Conservation (phyloP, 257 asterid species). For the Henckelia pumila region DNA sequence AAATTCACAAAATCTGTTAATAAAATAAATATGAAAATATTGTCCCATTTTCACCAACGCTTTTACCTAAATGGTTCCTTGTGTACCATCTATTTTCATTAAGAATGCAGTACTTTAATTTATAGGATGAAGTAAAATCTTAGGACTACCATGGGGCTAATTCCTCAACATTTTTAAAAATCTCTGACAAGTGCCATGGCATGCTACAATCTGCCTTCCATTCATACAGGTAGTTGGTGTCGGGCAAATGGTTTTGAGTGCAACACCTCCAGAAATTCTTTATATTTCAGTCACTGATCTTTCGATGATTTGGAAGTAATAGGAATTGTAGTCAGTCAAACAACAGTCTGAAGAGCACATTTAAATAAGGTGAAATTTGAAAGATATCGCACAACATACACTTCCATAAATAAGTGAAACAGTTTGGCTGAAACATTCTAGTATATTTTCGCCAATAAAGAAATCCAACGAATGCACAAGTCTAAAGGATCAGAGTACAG, state of each 20-base stretch:
- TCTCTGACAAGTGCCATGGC: background rate
- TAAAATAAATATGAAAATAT: background rate
- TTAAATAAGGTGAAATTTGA: background rate
- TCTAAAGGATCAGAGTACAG: background rate
- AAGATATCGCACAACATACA: too few species aligned
- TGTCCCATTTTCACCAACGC: background rate
- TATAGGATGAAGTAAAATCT: background rate
- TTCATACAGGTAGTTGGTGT: background rate
- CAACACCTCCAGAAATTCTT: too few species aligned
- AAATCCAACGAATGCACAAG: background rate
- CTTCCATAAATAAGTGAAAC: background rate
- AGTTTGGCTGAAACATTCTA: background rate
- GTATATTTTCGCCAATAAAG: too few species aligned
- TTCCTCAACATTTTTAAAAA: background rate
- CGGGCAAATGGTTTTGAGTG: background rate
- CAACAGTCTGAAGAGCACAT: too few species aligned
- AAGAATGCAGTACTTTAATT: too few species aligned
- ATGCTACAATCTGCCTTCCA: background rate
- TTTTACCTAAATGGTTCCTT: background rate
- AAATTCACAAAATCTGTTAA: background rate
- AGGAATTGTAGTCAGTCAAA: too few species aligned
- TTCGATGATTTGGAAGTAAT: too few species aligned
- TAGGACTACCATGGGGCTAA: background rate
- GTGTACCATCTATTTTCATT: constrained; percentile 6
- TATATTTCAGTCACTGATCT: too few species aligned